These are phyloP conservation scores for Botrytis pseudocinerea DNA, from an alignment of 2,329 filamentous ascomycete species.

Conservation along the genomic window DNA sequence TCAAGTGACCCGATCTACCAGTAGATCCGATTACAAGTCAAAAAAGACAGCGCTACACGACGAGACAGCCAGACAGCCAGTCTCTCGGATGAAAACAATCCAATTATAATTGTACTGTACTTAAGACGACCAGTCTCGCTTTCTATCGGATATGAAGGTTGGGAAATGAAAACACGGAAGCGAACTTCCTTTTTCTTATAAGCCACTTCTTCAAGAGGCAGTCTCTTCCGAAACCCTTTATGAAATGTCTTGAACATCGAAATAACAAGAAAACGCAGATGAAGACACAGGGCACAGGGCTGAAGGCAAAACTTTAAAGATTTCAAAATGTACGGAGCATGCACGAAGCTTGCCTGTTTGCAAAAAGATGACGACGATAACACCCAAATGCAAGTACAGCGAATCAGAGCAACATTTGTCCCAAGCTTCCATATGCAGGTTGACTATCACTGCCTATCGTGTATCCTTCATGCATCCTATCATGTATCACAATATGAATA, in stretches of 20 bases:
- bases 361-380: constrained; percentile 9
- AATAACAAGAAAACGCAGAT: neutral
- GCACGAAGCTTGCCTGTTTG: constrained; percentile 7
- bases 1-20: neutral
- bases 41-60: constrained; percentile 8
- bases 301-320: constrained; percentile 12
- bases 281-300: constrained; percentile 6
- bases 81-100: neutral
- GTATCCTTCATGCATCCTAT: neutral
- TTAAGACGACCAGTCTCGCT: neutral
- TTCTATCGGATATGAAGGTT: neutral
- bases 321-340: neutral
- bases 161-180: neutral
- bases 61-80: neutral
- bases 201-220: neutral
- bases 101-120: neutral
- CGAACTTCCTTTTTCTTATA: neutral
- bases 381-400: neutral
- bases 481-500: neutral
- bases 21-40: neutral
- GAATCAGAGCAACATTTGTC: constrained; percentile 3
- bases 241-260: neutral
- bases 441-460: neutral
- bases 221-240: neutral
- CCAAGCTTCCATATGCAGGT: constrained; percentile 8